Evolutionary conservation across 2,329 filamentous ascomycete species (phyloP), one percentile per base, ranked within the genome.

Genomic region (Chaetomium globosum): DNA sequence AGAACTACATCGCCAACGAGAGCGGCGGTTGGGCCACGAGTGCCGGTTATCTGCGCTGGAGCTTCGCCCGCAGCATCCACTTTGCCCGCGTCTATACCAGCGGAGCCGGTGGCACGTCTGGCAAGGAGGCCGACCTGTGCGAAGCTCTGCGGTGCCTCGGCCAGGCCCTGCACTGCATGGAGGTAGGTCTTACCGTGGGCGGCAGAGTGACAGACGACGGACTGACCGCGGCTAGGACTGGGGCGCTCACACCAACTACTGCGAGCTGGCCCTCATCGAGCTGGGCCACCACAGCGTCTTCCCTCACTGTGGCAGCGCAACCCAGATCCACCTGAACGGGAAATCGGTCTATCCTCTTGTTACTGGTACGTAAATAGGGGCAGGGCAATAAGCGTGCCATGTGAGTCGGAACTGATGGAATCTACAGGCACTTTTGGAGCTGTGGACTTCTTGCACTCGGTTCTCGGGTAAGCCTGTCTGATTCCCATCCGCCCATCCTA

Each of bases 1-100:
- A 98, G 79, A 98, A 98, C 76, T 99, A 99, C 77, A 98, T 99
- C 71, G 88, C 94, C 66, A 98, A 97, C 73, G 94, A 98, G 76
- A 81, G 80, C 16, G 92, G 93, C 4, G 85, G 86, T 49, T 97
- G 93, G 91, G 92, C 93, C 1, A 99, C 95, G 23, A 97, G 93
- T 68, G 82, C 91, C 8, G 93, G 91, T 48, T 97, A 94, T 73
- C 83, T 97, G 66, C 87, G 88, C 71, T 91, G 87, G 77, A 93
- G 90, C 71, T 82, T 95, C 67, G 83, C 83, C 16, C 85, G 90
- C 66, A 86, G 88, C 74, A 90, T 94, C 68, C 91, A 94, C 77
- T 93, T 85, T 71, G 91, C 91, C 16, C 84, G 91, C 43, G 78
- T 91, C 31, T 94, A 93, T 74, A 90, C 87, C 30, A 86, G 82